phyloP scores from a whole-genome alignment of 2,329 filamentous ascomycete species.

The Aspergillus sp. region DNA sequence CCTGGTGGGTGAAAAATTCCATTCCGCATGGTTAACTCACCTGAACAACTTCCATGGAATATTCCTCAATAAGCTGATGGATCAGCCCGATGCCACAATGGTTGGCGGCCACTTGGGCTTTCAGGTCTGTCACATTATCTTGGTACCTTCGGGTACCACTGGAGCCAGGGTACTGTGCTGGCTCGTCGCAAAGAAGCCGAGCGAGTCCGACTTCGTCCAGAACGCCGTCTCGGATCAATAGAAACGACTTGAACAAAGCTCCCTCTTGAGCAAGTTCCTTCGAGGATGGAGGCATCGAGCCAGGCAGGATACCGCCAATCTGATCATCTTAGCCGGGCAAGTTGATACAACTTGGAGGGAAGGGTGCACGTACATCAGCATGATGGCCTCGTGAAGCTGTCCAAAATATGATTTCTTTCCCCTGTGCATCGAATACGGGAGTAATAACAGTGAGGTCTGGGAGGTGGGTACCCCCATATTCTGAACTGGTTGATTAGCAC shows the following conservation, averaged over 20 bases:
- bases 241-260: background rate
- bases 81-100: background rate
- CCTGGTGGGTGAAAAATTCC: background rate
- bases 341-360: no score
- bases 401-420: background rate
- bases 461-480: constrained; percentile 70
- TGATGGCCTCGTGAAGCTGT: background rate
- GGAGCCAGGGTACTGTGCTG: background rate
- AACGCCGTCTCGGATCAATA: background rate
- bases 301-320: background rate
- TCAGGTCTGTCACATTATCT: background rate
- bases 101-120: background rate
- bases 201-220: background rate
- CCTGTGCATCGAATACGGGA: background rate
- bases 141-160: background rate
- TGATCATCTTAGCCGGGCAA: background rate
- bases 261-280: background rate
- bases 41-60: background rate
- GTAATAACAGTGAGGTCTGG: constrained; percentile 72
- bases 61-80: background rate
- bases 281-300: background rate
- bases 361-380: background rate
- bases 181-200: background rate
- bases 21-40: background rate
- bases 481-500: background rate